phyloP scores from a whole-genome alignment of 192 early-diverging fungal species.

The Gigaspora rosea region DNA sequence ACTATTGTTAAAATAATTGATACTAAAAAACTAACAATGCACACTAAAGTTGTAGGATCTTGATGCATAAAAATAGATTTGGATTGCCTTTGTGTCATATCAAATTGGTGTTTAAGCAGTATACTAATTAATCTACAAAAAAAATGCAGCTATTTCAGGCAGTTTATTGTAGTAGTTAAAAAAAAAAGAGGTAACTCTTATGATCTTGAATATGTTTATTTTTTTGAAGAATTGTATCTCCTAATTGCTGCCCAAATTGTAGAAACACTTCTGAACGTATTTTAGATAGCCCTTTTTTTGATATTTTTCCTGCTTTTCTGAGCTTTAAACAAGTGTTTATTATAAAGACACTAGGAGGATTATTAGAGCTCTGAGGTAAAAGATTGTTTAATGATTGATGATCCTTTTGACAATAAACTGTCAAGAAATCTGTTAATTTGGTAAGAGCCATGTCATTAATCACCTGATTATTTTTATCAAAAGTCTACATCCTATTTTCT shows the following conservation, averaged over 20 bases:
- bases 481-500: no score
- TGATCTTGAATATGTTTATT: not conserved
- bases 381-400: not conserved
- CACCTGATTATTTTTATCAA: no score
- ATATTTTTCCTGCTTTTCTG: not conserved
- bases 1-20: constrained; percentile 1
- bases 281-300: not conserved
- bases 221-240: not conserved
- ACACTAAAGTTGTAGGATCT: not conserved
- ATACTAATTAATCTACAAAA: not conserved
- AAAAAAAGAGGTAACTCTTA: not conserved
- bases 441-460: no score
- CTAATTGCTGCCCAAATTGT: not conserved
- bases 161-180: not conserved
- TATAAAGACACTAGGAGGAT: not conserved
- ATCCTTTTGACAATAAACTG: no score
- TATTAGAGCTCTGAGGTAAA: not conserved
- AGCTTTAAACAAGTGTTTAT: not conserved
- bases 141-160: not conserved
- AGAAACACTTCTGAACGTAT: not conserved
- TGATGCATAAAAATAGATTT: not conserved
- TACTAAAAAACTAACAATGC: not conserved
- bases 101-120: not conserved
- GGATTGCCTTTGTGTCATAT: not conserved
- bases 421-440: no score